Conservation (phyloP, 345 rosid species). For the Abelmoschus esculentus region DNA sequence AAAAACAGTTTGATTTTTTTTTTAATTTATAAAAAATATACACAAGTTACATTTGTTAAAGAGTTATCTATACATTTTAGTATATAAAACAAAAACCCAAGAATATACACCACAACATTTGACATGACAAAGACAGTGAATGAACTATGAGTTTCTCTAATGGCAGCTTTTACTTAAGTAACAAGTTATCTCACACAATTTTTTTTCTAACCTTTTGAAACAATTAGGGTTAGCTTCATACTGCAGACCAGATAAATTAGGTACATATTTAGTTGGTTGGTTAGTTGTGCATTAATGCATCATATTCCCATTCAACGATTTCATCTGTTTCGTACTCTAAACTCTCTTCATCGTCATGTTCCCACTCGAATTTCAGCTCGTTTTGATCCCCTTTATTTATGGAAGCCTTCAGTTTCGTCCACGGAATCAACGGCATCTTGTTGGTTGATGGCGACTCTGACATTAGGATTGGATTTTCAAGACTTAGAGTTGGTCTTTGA, state of each 20-base stretch:
- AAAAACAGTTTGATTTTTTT: too few relatives aligned
- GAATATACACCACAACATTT: conserved; percentile 1
- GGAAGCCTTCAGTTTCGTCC: conserved; percentile 17
- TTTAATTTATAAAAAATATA: too few relatives aligned
- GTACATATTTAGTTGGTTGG: conserved; percentile 10
- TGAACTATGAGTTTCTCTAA: not conserved
- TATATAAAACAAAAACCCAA: not conserved
- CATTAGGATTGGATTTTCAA: conserved; percentile 38
- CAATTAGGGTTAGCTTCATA: too few relatives aligned
- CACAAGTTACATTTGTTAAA: not conserved
- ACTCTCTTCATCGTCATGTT: conserved; percentile 28
- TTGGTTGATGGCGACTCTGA: conserved; percentile 20
- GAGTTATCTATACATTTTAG: too few relatives aligned
- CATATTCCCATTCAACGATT: conserved; percentile 74
- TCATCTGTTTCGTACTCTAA: conserved; percentile 54
- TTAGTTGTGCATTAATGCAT: conserved; percentile 32
- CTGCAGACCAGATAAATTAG: not conserved
- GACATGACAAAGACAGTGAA: not conserved
- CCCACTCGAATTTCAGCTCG: conserved; percentile 38
- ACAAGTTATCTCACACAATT: not conserved
- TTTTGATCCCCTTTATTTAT: conserved; percentile 22
- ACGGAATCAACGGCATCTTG: conserved; percentile 10
- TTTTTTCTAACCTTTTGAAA: not conserved
- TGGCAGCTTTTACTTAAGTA: not conserved
- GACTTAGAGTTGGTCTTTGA: conserved; percentile 52